These are phyloP conservation scores for Holtermanniella nyarrowii DNA, from an alignment of 768 basidiomycete species.

Conservation along the genomic window DNA sequence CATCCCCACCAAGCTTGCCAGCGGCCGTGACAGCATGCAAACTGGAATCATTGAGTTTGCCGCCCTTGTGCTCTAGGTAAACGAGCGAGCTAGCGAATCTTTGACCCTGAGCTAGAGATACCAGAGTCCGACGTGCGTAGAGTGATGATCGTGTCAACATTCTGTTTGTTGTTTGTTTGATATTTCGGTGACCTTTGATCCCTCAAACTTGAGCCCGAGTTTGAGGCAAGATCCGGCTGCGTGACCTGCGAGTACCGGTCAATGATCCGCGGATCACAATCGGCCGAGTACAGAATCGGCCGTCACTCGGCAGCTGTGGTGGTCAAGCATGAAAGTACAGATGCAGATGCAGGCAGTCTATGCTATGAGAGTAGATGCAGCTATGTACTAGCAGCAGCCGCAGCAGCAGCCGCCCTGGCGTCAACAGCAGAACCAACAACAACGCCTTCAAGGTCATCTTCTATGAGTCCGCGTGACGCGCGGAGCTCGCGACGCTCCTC, in stretches of 20 bases:
- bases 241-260: too few relatives aligned
- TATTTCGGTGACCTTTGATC: too few relatives aligned
- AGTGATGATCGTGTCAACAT: neutral
- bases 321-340: too few relatives aligned
- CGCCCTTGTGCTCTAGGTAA: conserved; percentile 77
- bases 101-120: conserved; percentile 6
- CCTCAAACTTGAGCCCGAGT: too few relatives aligned
- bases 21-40: conserved; percentile 90
- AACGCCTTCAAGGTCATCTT: conserved; percentile 20
- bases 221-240: too few relatives aligned
- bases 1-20: conserved; percentile 67
- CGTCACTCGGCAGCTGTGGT: too few relatives aligned
- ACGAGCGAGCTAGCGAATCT: conserved; percentile 49
- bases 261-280: too few relatives aligned
- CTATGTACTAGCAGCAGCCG: too few relatives aligned
- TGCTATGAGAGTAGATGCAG: too few relatives aligned
- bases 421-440: conserved; percentile 6
- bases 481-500: conserved; percentile 36
- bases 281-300: too few relatives aligned
- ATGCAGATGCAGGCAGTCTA: too few relatives aligned
- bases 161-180: too few relatives aligned
- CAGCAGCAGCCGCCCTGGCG: neutral
- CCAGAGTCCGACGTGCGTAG: neutral
- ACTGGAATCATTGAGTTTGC: conserved; percentile 69
- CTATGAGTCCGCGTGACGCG: conserved; percentile 26